Evolutionary conservation across 2,329 filamentous ascomycete genomes (phyloP).

Genomic region (Fusarium miscanthi): DNA sequence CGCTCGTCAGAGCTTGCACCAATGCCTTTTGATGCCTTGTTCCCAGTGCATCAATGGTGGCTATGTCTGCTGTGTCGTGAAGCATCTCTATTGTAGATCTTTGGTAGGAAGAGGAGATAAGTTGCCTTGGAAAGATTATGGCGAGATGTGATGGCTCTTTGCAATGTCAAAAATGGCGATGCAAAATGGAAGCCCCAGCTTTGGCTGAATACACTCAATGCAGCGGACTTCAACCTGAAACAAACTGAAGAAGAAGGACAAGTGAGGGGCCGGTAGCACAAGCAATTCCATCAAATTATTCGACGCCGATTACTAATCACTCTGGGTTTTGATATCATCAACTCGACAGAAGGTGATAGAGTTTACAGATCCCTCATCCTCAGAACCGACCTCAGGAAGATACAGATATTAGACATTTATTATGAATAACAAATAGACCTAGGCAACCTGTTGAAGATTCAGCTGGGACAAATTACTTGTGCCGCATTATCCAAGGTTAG

Average conservation of each 20-base stretch:
- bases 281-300: not conserved
- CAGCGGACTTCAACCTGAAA: not conserved
- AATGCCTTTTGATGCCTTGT: not conserved
- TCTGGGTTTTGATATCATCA: not conserved
- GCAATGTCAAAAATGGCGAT: not conserved
- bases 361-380: not conserved
- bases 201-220: not conserved
- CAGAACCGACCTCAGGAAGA: not conserved
- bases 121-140: fast-evolving
- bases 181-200: too few relatives aligned
- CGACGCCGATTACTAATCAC: not conserved
- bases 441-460: not conserved
- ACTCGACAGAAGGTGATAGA: not conserved
- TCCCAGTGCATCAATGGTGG: not conserved
- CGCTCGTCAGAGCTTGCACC: not conserved
- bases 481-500: not conserved
- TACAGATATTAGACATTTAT: too few relatives aligned
- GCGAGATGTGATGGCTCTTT: not conserved
- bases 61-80: not conserved
- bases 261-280: not conserved
- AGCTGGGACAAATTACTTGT: not conserved
- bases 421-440: not conserved
- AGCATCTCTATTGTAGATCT: not conserved
- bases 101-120: not conserved
- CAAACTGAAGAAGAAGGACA: not conserved